These are phyloP conservation scores for Fusarium poae DNA, from an alignment of 2,329 filamentous ascomycete genomes.

Conservation along the genomic window DNA sequence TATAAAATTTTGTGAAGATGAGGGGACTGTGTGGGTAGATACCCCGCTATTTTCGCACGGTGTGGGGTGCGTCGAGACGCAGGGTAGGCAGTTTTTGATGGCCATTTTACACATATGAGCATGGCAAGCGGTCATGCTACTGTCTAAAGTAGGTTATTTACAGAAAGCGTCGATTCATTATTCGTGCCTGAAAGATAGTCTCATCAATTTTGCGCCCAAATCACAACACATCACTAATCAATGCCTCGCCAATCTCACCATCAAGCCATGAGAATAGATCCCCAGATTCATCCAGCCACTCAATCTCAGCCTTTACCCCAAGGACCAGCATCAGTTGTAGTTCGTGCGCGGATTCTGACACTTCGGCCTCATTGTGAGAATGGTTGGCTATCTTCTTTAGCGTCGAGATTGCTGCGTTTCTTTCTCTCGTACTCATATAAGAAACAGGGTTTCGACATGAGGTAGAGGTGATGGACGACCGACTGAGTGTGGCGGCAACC, in stretches of 20 bases:
- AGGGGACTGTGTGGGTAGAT: conserved; percentile 56
- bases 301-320: conserved; percentile 82
- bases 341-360: conserved; percentile 63
- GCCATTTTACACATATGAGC: background rate
- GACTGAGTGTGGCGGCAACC: conserved; percentile 2
- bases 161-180: too few species aligned
- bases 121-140: too few species aligned
- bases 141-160: too few species aligned
- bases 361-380: conserved; percentile 48
- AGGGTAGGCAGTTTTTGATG: conserved; percentile 43
- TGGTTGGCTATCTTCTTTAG: conserved; percentile 59
- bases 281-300: conserved; percentile 72
- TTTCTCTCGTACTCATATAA: conserved; percentile 67
- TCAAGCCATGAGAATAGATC: conserved; percentile 66
- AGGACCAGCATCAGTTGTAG: conserved; percentile 80
- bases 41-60: conserved; percentile 56
- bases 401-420: conserved; percentile 67
- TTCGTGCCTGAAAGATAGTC: accelerated
- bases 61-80: conserved; percentile 31
- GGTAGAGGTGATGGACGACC: conserved; percentile 46
- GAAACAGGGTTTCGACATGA: conserved; percentile 48
- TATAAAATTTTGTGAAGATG: conserved; percentile 53
- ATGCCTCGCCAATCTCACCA: conserved; percentile 50
- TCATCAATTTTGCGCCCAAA: background rate
- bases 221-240: conserved; percentile 2